Evolutionary conservation across 768 basidiomycete genomes (phyloP), one percentile per base, ranked within the genome.

Genomic region (Mrakia hoshinonis): DNA sequence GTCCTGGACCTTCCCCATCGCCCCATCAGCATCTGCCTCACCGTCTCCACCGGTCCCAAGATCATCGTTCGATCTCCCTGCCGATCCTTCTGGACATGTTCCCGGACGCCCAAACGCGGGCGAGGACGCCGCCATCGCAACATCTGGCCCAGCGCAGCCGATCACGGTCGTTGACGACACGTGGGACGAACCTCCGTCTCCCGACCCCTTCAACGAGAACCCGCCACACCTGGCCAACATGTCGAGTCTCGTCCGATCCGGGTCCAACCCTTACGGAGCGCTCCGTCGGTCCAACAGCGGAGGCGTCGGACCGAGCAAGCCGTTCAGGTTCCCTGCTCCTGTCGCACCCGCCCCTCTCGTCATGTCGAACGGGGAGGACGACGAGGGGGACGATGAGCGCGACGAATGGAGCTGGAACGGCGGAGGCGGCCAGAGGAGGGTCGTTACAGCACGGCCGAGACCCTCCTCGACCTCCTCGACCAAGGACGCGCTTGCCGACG

Each of bases 211-310:
- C 43, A 43, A 61, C 58, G 58, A 34, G 20, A 36, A 61, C 31
- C 22, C 58, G 1, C 58, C 34, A 2, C 58, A 61, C 18, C 58
- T 36, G 18, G 31, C 58, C 18, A 61, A 61, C 58, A 61, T 61
- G 58, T 39, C 58, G 4, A 15, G n/a, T 31, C 58, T 61, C 58
- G 58, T 61, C 36, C 58, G 58, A 34, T 36, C 58, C 11, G 58
- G 58, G 22, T 61, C 34, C 34, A 61, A 61, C 10, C 58, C 58
- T 10, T 61, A 61, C 15, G 58, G 58, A 18, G 58, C 58, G 4
- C 58, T 61, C 34, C 58, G 58, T 20, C 58, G 58, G 22, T 43
- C 43, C 6, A 43, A 43, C 43, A 43, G 43, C 43, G 58, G 29
- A 12, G 22, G 18, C 36, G 31, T 22, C 20, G 34, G 34, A 2